phyloP scores from a whole-genome alignment of 192 early-diverging fungal species.

The Coemansia sp. region DNA sequence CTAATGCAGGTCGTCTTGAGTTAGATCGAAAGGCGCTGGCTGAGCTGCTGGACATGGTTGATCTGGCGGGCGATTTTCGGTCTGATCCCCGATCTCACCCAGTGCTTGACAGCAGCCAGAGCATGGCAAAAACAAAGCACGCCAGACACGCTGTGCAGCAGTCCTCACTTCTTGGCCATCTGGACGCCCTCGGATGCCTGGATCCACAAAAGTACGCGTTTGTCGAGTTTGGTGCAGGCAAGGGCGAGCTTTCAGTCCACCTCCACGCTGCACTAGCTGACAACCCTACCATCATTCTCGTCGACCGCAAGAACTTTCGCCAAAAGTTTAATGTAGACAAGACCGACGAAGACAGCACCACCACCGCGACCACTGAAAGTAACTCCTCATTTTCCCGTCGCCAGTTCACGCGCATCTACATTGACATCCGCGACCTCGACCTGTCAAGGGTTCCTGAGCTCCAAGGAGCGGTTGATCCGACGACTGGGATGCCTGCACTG shows the following conservation, averaged over 20 bases:
- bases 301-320: conserved; percentile 81
- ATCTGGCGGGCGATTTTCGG: conserved; percentile 15
- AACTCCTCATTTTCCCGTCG: neutral
- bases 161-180: conserved; percentile 81
- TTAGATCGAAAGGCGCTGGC: neutral
- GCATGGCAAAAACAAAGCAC: conserved; percentile 5
- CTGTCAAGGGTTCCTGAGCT: conserved; percentile 57
- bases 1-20: neutral
- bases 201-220: conserved; percentile 57
- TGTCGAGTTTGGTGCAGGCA: conserved; percentile 82
- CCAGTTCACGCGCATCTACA: conserved; percentile 61
- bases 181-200: conserved; percentile 64
- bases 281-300: conserved; percentile 56
- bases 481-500: conserved; percentile 5
- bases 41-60: conserved; percentile 22
- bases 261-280: conserved; percentile 48
- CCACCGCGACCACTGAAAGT: neutral
- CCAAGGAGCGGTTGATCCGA: conserved; percentile 9
- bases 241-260: conserved; percentile 59
- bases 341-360: neutral
- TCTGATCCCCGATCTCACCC: conserved; percentile 15
- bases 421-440: conserved; percentile 87
- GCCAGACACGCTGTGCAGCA: conserved; percentile 65
- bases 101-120: conserved; percentile 3
- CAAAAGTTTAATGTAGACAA: conserved; percentile 59